phyloP scores from a whole-genome alignment of 805 yeast species.

The Yamadazyma phyllophila region DNA sequence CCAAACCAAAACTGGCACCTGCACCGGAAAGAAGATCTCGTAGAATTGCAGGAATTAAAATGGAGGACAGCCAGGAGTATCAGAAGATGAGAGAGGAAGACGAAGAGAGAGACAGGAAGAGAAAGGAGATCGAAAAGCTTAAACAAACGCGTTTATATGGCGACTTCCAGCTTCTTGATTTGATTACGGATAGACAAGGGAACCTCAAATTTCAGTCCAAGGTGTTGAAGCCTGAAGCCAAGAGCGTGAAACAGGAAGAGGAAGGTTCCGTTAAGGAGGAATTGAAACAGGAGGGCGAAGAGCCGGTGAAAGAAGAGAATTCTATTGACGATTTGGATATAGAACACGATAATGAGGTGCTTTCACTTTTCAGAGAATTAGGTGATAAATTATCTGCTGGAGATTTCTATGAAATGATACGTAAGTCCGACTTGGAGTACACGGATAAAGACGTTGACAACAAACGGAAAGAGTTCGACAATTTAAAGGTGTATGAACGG shows the following conservation, averaged over 20 bases:
- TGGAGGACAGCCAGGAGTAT: slow-evolving; percentile 49
- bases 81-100: slow-evolving; percentile 34
- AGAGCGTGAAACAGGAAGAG: slow-evolving; percentile 8
- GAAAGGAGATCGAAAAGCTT: slow-evolving; percentile 46
- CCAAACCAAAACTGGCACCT: slow-evolving; percentile 19
- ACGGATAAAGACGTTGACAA: slow-evolving; percentile 42
- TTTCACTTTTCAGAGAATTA: slow-evolving; percentile 33
- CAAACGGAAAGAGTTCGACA: slow-evolving; percentile 53
- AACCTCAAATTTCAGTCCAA: slow-evolving; percentile 28
- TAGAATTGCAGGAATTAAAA: slow-evolving; percentile 68
- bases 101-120: slow-evolving; percentile 30
- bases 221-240: slow-evolving; percentile 18
- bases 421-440: slow-evolving; percentile 21
- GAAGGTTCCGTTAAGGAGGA: slow-evolving; percentile 12
- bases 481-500: slow-evolving; percentile 49
- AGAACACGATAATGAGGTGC: slow-evolving; percentile 25
- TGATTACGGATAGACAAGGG: slow-evolving; percentile 44
- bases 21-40: slow-evolving; percentile 74
- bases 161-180: slow-evolving; percentile 60
- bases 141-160: slow-evolving; percentile 63
- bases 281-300: slow-evolving; percentile 2
- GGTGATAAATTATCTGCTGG: slow-evolving; percentile 62
- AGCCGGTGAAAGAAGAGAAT: slow-evolving; percentile 7
- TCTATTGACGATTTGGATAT: slow-evolving; percentile 9
- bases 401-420: slow-evolving; percentile 61